Percentiles rank a stretch among this genome's conserved stretches.
Evolutionary conservation across 495 filamentous ascomycete species (phyloP).

Genomic region (Aspergillus affinis): DNA sequence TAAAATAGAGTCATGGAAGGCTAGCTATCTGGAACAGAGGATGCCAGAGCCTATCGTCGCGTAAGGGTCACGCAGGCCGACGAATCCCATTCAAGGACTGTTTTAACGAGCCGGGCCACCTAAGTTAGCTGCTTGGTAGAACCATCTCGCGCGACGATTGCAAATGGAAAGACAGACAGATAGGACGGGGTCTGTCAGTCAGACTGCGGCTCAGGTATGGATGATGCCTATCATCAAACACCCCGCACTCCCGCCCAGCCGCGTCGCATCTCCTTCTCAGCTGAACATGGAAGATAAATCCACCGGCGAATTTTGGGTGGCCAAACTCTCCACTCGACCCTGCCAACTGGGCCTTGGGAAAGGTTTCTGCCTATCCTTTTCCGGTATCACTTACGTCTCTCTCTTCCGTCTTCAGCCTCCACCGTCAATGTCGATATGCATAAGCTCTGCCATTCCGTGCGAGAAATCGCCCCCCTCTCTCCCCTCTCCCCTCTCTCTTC

Average conservation of each 20-base stretch:
- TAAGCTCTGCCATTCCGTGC: neutral
- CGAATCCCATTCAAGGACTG: neutral
- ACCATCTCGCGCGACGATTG: neutral
- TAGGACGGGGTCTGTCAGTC: no score
- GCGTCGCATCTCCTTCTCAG: slow-evolving; percentile 11
- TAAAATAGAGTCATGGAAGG: neutral
- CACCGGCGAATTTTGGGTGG: slow-evolving; percentile 6
- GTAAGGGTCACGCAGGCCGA: neutral
- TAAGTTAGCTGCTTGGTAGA: neutral
- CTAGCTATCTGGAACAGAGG: neutral
- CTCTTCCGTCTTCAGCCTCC: neutral
- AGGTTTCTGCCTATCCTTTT: neutral
- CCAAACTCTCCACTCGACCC: neutral
- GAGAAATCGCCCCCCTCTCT: neutral
- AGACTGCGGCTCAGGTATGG: slow-evolving; percentile 10
- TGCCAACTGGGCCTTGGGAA: neutral
- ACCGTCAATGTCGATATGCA: neutral
- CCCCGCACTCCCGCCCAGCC: slow-evolving; percentile 6
- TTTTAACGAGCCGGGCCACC: no score
- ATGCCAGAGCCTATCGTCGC: neutral
- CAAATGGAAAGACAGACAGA: no score
- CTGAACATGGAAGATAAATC: slow-evolving; percentile 13
- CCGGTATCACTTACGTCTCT: neutral
- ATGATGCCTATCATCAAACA: slow-evolving; percentile 12
- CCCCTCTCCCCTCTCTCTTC: no score